Evolutionary conservation across 192 early-diverging fungal species (phyloP), one percentile per base, ranked within the genome.

Genomic region (Entomortierella parvispora): DNA sequence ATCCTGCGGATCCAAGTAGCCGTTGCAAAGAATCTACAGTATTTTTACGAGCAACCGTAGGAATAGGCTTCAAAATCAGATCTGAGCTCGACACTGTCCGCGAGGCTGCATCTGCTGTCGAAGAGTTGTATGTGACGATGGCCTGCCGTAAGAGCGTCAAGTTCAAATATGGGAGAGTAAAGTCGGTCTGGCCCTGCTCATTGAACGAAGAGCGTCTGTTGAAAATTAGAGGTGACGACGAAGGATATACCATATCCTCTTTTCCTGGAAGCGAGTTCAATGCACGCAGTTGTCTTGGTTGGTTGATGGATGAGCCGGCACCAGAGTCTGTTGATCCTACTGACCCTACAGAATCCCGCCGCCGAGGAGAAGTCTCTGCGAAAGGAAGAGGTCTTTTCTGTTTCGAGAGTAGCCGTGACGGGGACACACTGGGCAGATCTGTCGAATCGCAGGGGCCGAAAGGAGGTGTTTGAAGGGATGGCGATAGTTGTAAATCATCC

Each of bases 71-170:
- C 11, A 58, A 51, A 4, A 28, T 54, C 14, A 59, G 49, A n/a
- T 28, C 34, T 42, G 57, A 33, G 8, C 49, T 33, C 31, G 58
- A 56, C 2, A 18, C 15, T 55, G 10, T 29, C 11, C 51, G 28
- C 20, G 34, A 31, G 34, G 25, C 51, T 9, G 9, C 18, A 0
- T 66, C 58, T 6, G 64, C 52, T 25, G 33, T 54, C 42, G 71
- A 76, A 3, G 64, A 61, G 28, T 65, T 76, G 52, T 76, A 76
- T 0, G 71, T 76, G 18, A 51, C 64, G 31, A 76, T 76, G 0
- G 71, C 71, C 20, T 76, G 71, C 12, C 64, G 64, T 4, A 76
- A 58, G 17, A 76, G 37, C 12, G 57, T 34, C 46, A 65, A 32
- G 29, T 67, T 76, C 25, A 76, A 32, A 25, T 67, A 67, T 0